phyloP scores from a whole-genome alignment of 73 alveolate genomes.

The Symbiodinium natans region DNA sequence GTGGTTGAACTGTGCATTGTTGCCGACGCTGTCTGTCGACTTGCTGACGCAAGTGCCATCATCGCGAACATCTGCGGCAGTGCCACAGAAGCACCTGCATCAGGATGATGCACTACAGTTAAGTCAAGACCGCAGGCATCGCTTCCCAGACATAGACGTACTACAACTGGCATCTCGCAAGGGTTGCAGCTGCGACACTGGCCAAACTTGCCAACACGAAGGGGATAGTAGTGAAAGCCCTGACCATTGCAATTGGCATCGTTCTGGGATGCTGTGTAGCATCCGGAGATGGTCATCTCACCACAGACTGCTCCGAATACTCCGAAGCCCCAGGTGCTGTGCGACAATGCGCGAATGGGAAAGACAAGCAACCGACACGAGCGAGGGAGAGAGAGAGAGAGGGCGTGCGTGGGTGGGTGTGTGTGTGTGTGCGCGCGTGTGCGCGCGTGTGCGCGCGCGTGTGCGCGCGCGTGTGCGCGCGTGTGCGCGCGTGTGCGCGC shows the following conservation, averaged over 20 bases:
- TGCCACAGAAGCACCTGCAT: slow-evolving; percentile 31
- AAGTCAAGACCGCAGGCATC: too few species aligned
- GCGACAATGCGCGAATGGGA: too few species aligned
- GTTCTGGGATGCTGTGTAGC: not conserved
- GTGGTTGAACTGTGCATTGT: not conserved
- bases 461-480: too few species aligned
- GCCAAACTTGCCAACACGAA: slow-evolving; percentile 6
- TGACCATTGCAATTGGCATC: slow-evolving; percentile 13
- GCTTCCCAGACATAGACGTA: too few species aligned
- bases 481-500: too few species aligned
- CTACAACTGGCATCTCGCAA: too few species aligned
- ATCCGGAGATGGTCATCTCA: slow-evolving; percentile 10
- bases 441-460: too few species aligned
- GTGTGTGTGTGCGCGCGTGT: too few species aligned
- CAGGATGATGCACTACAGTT: too few species aligned
- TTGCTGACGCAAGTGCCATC: slow-evolving; percentile 25
- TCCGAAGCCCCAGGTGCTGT: too few species aligned
- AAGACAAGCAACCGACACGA: too few species aligned
- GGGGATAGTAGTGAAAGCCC: slow-evolving; percentile 23
- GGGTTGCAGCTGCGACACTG: not conserved
- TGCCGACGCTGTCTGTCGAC: not conserved
- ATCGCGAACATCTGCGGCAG: not conserved
- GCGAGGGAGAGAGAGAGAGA: too few species aligned
- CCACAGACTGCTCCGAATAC: not conserved
- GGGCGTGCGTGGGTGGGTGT: not conserved